Evolutionary conservation across 305 asterid genomes (phyloP), one percentile per base, ranked within the genome.

Genomic region (Fraxinus velutina): DNA sequence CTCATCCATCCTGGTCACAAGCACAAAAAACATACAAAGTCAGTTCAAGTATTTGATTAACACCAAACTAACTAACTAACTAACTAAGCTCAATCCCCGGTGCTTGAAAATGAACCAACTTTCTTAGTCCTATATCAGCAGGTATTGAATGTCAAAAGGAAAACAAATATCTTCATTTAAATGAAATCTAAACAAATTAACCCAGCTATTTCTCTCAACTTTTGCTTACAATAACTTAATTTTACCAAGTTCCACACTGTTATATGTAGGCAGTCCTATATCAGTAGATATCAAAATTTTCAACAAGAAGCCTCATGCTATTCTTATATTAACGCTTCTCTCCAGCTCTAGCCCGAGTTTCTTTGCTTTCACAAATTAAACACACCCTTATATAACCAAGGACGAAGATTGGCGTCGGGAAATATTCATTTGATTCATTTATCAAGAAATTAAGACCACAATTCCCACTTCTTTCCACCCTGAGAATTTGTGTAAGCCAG

Each of bases 1-100:
- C 81, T 87, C 83, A 84, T 80, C 84, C 81, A 75, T 82, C 86
- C 89, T 87, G 70, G 75, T 75, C 39, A 39, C 60, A 77, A 13
- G 60, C 33, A 79, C 47, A 9, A 36, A 9, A 36, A 78, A 7
- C 32, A 64, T 2, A 29, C 52, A 52, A 47, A 77, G 33, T 52
- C 30, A 47, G 34, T 12, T 29, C 17, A 15, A 30, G 27, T 6
- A 73, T 47, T 57, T 6, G 68, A 17, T 60, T 2, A 1, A 62
- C 29, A 37, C 47, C 2, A 29, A 30, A 8, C 22, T 0, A 21
- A 22, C 60, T 0, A 17, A 17, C 21, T 0, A 62, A 62, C 6
- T 2, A 60, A 21, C 71, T 9, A 62, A 22, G 71, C 71, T 62
- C 32, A 2, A 21, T 13, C 71, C 5, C 71, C n/a, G 9, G 33